Conservation (phyloP, 164 flowering plant species). For the Pachysandra terminalis region DNA sequence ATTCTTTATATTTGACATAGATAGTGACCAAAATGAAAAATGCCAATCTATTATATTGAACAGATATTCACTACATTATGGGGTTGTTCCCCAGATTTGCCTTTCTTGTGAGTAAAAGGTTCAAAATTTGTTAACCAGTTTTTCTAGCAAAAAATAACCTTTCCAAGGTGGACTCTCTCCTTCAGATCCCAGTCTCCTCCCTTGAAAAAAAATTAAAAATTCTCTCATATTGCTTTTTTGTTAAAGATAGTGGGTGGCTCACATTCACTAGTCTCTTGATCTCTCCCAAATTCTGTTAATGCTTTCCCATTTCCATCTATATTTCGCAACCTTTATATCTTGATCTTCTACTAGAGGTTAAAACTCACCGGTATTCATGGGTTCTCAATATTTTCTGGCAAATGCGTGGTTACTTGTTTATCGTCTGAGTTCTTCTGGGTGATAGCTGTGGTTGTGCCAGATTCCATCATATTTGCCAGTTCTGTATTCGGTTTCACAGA, state of each 20-base stretch:
- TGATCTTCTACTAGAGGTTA: neutral
- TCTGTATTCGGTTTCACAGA: slow-evolving; percentile 43
- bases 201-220: neutral
- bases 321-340: neutral
- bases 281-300: neutral
- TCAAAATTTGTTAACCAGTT: neutral
- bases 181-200: slow-evolving; percentile 9
- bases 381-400: neutral
- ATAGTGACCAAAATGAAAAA: too few relatives aligned
- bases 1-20: too few relatives aligned
- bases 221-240: neutral
- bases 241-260: too few relatives aligned
- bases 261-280: too few relatives aligned
- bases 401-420: neutral
- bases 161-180: slow-evolving; percentile 3
- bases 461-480: slow-evolving; percentile 18
- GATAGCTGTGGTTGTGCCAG: slow-evolving; percentile 7
- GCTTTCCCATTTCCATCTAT: neutral
- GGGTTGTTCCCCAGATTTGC: neutral
- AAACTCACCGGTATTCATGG: neutral
- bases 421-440: neutral
- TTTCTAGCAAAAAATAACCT: neutral
- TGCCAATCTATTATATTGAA: too few relatives aligned
- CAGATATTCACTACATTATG: neutral
- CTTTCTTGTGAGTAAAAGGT: neutral